phyloP scores from a whole-genome alignment of 495 filamentous ascomycete genomes.

The Penicillium cataractarum region DNA sequence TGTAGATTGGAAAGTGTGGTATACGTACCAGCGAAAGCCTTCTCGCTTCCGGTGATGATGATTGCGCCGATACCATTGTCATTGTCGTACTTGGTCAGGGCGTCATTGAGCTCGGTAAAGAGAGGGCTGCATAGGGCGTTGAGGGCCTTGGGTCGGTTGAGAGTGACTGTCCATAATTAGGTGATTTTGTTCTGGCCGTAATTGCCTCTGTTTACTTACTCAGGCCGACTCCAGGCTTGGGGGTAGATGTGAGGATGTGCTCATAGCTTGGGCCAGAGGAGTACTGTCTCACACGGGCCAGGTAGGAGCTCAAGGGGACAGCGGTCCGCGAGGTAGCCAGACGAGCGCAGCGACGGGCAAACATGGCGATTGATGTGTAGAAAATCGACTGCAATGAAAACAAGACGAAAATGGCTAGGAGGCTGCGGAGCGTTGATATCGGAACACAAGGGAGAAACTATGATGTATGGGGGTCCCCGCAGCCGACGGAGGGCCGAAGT shows the following conservation, averaged over 20 bases:
- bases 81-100: slow-evolving; percentile 71
- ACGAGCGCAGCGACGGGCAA: slow-evolving; percentile 58
- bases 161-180: slow-evolving; percentile 64
- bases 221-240: slow-evolving; percentile 85
- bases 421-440: not conserved
- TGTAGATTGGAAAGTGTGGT: not conserved
- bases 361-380: slow-evolving; percentile 45
- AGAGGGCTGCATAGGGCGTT: slow-evolving; percentile 90
- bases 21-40: slow-evolving; percentile 75
- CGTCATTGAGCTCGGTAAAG: slow-evolving; percentile 85
- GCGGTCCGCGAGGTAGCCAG: slow-evolving; percentile 62
- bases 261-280: slow-evolving; percentile 72
- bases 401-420: not conserved
- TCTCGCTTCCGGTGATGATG: slow-evolving; percentile 82
- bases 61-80: slow-evolving; percentile 73
- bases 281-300: slow-evolving; percentile 56
- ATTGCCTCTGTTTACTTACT: slow-evolving; percentile 57
- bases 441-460: slow-evolving; percentile 10
- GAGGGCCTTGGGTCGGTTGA: slow-evolving; percentile 92
- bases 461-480: slow-evolving; percentile 33
- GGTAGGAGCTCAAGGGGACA: slow-evolving; percentile 45
- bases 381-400: no score
- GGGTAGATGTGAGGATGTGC: slow-evolving; percentile 76
- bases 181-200: not conserved
- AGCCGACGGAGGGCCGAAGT: slow-evolving; percentile 33